Percentiles rank a stretch among this genome's conserved stretches.
Evolutionary conservation across 345 rosid species (phyloP).

Genomic region (Excoecaria cochinchinensis): DNA sequence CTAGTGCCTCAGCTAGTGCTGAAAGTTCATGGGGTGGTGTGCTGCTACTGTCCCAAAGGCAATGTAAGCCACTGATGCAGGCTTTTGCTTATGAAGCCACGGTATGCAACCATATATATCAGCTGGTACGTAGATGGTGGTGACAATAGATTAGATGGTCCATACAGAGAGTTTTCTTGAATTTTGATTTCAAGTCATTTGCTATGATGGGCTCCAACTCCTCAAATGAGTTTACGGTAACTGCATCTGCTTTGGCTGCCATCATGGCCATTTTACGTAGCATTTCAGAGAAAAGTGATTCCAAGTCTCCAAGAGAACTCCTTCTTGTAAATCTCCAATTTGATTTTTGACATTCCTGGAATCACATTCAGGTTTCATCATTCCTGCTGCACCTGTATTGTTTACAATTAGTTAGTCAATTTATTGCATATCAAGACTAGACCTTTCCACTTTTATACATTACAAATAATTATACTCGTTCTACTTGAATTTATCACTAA

Average conservation of each 20-base stretch:
- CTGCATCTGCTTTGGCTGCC: slow-evolving; percentile 36
- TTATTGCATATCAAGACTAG: too few relatives aligned
- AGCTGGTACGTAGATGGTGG: background rate
- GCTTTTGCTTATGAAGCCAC: slow-evolving; percentile 37
- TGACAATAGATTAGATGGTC: slow-evolving; percentile 36
- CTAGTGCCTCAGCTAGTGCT: slow-evolving; percentile 41
- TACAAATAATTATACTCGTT: too few relatives aligned
- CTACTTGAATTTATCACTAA: too few relatives aligned
- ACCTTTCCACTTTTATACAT: too few relatives aligned
- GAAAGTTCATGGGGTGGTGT: slow-evolving; percentile 33
- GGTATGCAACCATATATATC: slow-evolving; percentile 27
- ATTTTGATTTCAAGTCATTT: slow-evolving; percentile 32
- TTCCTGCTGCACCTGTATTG: slow-evolving; percentile 12
- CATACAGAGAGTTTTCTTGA: slow-evolving; percentile 31
- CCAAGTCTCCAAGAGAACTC: slow-evolving; percentile 36
- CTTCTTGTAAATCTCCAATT: slow-evolving; percentile 41
- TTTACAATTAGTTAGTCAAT: too few relatives aligned
- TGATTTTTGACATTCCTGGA: slow-evolving; percentile 40
- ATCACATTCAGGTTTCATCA: slow-evolving; percentile 32
- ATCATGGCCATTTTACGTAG: slow-evolving; percentile 34
- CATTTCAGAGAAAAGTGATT: slow-evolving; percentile 38
- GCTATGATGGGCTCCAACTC: slow-evolving; percentile 38
- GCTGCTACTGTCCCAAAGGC: slow-evolving; percentile 39
- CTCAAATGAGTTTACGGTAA: slow-evolving; percentile 42
- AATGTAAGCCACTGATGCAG: slow-evolving; percentile 38